Evolutionary conservation across 192 early-diverging fungal genomes (phyloP), one percentile per base, ranked within the genome.

Genomic region (Backusella macrospora): DNA sequence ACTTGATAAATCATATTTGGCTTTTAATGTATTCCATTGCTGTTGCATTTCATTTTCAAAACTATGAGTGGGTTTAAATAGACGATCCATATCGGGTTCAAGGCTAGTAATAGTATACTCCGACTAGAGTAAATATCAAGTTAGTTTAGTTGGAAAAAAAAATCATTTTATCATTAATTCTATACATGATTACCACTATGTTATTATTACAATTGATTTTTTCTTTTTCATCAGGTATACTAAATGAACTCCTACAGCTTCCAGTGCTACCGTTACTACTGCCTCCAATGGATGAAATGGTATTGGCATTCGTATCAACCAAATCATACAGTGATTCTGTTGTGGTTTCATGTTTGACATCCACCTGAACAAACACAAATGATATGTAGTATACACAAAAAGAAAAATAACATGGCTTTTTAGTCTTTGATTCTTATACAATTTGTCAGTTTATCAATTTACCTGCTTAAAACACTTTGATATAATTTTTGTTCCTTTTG

Each of bases 21-120:
- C 18, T 42, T 18, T 66, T 38, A 66, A 18, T 21, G 21, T 38
- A 18, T 66, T n/a, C 65, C 65, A 66, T 43, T 66, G 65, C 18
- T 66, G 9, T 43, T 66, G 65, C 65, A 66, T 66, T 39, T 43
- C 65, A 39, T 66, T 39, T 42, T 39, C 65, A 66, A 66, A 66
- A 4, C 13, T 10, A 48, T 48, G 29, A 12, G 52, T 59, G 23
- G 26, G 52, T 26, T 26, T 59, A 59, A 59, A 59, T 0, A 12
- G 1, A 26, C 23, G 52, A 26, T 59, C 52, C 18, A 59, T 59
- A 59, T 26, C 10, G 26, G 52, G 21, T 29, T 59, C 52, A 18
- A 59, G 52, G 8, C 13, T 59, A 13, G 23, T 10, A 23, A 59
- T 59, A 23, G 52, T 26, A 59, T 59, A 59, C 0, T 59, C 21